Evolutionary conservation across 2,329 filamentous ascomycete species (phyloP).

Genomic region (Calonectria hawksworthii): DNA sequence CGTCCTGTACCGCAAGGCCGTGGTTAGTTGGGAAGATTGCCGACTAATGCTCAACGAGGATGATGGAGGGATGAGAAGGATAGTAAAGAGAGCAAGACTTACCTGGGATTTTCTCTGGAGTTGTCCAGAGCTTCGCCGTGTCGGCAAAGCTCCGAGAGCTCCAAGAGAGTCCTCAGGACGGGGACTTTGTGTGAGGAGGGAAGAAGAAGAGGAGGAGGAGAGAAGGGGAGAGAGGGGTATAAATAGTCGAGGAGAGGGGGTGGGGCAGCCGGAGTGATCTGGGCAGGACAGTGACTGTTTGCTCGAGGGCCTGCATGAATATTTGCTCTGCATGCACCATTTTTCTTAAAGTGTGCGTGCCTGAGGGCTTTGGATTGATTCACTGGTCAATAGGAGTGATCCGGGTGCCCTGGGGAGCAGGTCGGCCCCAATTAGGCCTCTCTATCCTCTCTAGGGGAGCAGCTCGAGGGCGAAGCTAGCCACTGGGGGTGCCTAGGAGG

Average conservation of each 20-base stretch:
- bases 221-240: conserved; percentile 13
- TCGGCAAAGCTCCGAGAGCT: not conserved
- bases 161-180: not conserved
- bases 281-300: conserved; percentile 10
- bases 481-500: not conserved
- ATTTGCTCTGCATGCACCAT: not conserved
- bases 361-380: not conserved
- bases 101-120: not conserved
- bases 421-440: not conserved
- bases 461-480: not conserved
- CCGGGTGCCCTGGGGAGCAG: too few species aligned
- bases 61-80: not conserved
- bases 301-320: not conserved
- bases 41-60: not conserved
- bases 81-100: not conserved
- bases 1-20: not conserved
- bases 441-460: not conserved
- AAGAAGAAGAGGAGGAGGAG: conserved; percentile 6
- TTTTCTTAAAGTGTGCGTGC: not conserved
- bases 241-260: conserved; percentile 24
- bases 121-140: not conserved
- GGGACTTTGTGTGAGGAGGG: not conserved
- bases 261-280: conserved; percentile 29
- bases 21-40: not conserved
- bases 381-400: not conserved